These are phyloP conservation scores for Zasmidium citrigriseum DNA, from an alignment of 2,329 filamentous ascomycete genomes.

Conservation along the genomic window DNA sequence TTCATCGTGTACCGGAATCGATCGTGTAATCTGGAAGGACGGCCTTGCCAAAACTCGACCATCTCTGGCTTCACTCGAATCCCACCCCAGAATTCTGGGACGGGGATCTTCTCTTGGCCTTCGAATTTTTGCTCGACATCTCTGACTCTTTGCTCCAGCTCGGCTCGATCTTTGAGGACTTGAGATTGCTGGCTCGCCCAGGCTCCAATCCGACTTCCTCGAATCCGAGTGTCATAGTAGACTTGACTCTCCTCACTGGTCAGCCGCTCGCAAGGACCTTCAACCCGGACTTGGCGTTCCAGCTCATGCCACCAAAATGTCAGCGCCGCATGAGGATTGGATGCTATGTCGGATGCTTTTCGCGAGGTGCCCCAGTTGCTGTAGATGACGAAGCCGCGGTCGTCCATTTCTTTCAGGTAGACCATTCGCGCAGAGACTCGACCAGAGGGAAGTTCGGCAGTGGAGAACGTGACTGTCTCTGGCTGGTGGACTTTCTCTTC, in stretches of 20 bases:
- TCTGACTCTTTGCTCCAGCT: constrained; percentile 74
- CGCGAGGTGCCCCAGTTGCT: constrained; percentile 82
- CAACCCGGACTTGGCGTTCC: constrained; percentile 88
- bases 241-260: constrained; percentile 68
- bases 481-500: constrained; percentile 67
- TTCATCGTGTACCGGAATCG: constrained; percentile 80
- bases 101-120: constrained; percentile 75
- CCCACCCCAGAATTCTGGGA: constrained; percentile 94
- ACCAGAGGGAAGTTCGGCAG: constrained; percentile 78
- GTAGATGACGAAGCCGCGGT: constrained; percentile 83
- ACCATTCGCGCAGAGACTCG: constrained; percentile 83
- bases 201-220: constrained; percentile 82
- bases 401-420: constrained; percentile 93
- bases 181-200: constrained; percentile 91
- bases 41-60: constrained; percentile 95
- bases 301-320: constrained; percentile 88
- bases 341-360: constrained; percentile 66
- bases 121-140: constrained; percentile 77
- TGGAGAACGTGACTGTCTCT: constrained; percentile 86
- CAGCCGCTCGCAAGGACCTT: constrained; percentile 72
- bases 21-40: constrained; percentile 87
- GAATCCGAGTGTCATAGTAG: constrained; percentile 66
- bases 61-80: constrained; percentile 80
- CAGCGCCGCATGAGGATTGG: constrained; percentile 76
- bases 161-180: constrained; percentile 68